Evolutionary conservation across 2,329 filamentous ascomycete genomes (phyloP).

Genomic region (Chalaropsis ovoidea): DNA sequence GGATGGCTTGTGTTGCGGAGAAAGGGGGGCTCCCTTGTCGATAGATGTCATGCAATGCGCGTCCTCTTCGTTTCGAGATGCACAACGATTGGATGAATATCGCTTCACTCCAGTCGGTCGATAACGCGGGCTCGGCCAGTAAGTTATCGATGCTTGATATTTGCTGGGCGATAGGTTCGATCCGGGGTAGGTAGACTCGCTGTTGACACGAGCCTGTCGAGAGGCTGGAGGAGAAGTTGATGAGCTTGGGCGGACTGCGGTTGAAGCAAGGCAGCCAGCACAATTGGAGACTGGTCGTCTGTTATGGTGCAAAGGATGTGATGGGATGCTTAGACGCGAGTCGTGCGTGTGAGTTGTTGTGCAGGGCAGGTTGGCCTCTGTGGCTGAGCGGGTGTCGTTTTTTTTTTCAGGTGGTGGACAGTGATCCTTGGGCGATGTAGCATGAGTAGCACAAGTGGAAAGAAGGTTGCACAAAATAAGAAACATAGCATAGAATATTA

Average conservation of each 20-base stretch:
- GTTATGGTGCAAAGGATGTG: background rate
- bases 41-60: background rate
- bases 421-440: background rate
- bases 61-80: constrained; percentile 8
- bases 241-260: too few relatives aligned
- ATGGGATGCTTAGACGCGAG: background rate
- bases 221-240: too few relatives aligned
- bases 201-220: too few relatives aligned
- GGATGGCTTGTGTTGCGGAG: background rate
- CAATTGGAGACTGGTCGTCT: background rate
- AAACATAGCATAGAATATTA: constrained; percentile 3
- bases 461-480: constrained; percentile 3
- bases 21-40: background rate
- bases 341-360: background rate
- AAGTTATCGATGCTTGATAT: background rate
- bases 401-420: constrained; percentile 7
- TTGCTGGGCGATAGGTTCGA: background rate
- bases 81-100: background rate
- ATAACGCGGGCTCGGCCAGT: background rate
- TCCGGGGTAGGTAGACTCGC: too few relatives aligned
- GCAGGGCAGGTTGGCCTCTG: constrained; percentile 6
- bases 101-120: background rate
- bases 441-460: background rate
- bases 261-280: background rate
- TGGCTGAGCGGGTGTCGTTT: constrained; percentile 5